Base-by-base conservation (phyloP, 495 filamentous ascomycete species). In the Bryoglossum gracile region DNA sequence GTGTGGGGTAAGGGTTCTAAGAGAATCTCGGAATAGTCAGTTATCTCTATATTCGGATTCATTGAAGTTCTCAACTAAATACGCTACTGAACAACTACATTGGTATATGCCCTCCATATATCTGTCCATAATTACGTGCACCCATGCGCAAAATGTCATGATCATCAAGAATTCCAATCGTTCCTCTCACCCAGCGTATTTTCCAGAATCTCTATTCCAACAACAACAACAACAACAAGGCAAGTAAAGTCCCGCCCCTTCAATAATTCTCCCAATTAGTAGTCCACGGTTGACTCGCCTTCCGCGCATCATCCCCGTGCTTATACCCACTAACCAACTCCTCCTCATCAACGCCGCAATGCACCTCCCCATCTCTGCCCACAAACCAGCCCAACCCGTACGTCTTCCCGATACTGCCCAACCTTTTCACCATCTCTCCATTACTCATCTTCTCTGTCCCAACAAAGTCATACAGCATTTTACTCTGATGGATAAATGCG, bases 381-480 rank as follows among this genome's bases (percentile, higher is more conserved):
- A 64, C 63, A 55, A 86, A 87, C 83, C 84, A 87, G 2, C 84
- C 84, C 14, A 87, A 64, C 0, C 80, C 84, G 59, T 86, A 88
- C 35, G 66, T 78, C 68, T 84, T 84, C 11, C 68, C 69, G 14
- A 75, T 50, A 4, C 49, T 55, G 45, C 72, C 73, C 22, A 87
- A 65, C 51, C 70, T 64, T 24, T 61, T 46, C 40, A 71, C 72
- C 72, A 85, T 82, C 58, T 76, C 57, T 4, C 65, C 62, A 24
- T 76, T 77, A 32, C 67, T 70, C 51, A 81, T 63, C 63, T 75
- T 76, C 43, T 80, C 75, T 23, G 81, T 86, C 13, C 75, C 77
- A 1, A 81, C 77, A 55, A 88, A 88, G 49, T 78, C 72, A 33
- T 78, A 79, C 46, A 87, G 61, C 84, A 87, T 86, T 65, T 83